Base-by-base conservation (phyloP, 306 rosid genomes). In the Neltuma alba region DNA sequence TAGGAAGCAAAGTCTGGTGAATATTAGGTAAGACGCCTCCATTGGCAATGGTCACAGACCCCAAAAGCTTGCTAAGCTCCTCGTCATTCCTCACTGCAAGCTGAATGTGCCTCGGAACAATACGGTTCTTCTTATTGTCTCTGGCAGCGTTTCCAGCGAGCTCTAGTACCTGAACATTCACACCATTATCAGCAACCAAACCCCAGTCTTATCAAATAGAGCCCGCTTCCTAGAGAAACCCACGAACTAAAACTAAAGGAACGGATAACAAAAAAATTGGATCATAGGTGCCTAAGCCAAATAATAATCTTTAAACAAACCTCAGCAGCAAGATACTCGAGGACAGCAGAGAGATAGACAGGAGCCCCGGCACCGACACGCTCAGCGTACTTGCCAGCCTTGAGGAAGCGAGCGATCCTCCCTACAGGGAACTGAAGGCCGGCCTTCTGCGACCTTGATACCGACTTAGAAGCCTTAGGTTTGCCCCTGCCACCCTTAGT, bases 351-450 rank as follows among this genome's bases (percentile, higher is more conserved):
- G 5, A 93, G 97, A 12, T 93, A 93, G 0, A 93, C 98, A 0
- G 98, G 98, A 67, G 98, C 97, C 2, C 98, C 98, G 0, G 97
- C 98, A 36, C 98, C 98, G 1, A 93, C 98, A 42, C 98, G 95
- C 42, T 93, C 97, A 5, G 98, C 98, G 31, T 93, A 93, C 77
- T 93, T 91, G 1, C 98, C 98, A 1, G 95, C 89, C 76, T 93
- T 93, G 1, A 93, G 87, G 55, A 91, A 93, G 31, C 98, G 83
- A 0, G 98, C 95, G 65, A 93, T 93, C 72, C 98, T 84, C 5
- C 98, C 98, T 0, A 93, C 98, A 3, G 98, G 98, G 5, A 93
- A 93, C 66, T 91, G 98, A 16, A 91, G 97, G 9, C 99, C 99
- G 0, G 98, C 99, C 70, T 95, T 95, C 6, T 78, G 83, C 0